These are phyloP conservation scores for Colletotrichum falcatum DNA, from an alignment of 2,329 filamentous ascomycete species.

Conservation along the genomic window DNA sequence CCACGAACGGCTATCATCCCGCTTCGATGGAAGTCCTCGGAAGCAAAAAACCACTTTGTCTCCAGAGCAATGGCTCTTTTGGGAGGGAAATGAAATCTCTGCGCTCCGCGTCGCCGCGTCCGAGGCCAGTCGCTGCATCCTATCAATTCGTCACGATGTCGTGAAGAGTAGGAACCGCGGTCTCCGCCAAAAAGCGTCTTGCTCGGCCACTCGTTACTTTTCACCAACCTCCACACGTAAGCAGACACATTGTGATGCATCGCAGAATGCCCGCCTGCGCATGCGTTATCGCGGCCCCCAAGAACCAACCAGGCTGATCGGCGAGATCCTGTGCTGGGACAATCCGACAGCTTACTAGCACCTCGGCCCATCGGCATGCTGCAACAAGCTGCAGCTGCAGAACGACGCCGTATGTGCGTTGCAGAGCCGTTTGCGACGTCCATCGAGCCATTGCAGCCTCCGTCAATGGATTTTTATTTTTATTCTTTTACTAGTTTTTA, in stretches of 20 bases:
- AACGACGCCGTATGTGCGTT: constrained; percentile 26
- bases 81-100: constrained; percentile 28
- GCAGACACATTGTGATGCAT: constrained; percentile 36
- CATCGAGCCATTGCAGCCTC: neutral
- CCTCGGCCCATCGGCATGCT: constrained; percentile 20
- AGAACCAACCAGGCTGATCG: constrained; percentile 24
- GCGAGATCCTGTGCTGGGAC: constrained; percentile 31
- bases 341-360: constrained; percentile 23
- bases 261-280: constrained; percentile 31
- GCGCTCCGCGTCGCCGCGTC: constrained; percentile 27
- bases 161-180: constrained; percentile 22
- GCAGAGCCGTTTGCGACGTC: constrained; percentile 15
- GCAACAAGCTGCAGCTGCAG: constrained; percentile 7
- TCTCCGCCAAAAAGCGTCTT: constrained; percentile 20
- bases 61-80: constrained; percentile 39
- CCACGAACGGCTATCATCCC: constrained; percentile 35
- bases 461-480: constrained; percentile 1
- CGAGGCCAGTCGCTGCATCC: constrained; percentile 19
- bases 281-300: constrained; percentile 35
- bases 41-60: constrained; percentile 26
- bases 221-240: constrained; percentile 34
- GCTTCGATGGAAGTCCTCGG: constrained; percentile 22
- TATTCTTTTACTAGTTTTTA: no score
- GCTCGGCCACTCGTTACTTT: constrained; percentile 32
- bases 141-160: constrained; percentile 31